These are phyloP conservation scores for Haplosporangium sp. DNA, from an alignment of 371 early-diverging fungal species.

Conservation along the genomic window DNA sequence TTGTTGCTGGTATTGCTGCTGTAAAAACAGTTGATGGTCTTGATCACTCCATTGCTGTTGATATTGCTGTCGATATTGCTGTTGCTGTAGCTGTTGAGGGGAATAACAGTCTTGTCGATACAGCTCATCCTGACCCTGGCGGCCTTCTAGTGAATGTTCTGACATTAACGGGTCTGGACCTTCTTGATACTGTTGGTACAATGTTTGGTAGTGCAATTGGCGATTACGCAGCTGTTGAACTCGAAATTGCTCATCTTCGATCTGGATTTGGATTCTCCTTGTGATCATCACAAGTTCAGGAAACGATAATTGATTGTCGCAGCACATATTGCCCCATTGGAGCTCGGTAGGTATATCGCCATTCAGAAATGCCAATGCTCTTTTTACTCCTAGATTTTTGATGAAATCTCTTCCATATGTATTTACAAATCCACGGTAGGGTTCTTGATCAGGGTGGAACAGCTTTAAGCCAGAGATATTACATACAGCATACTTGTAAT, in stretches of 20 bases:
- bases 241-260: neutral
- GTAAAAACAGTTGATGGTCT: neutral
- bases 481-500: slow-evolving; percentile 26
- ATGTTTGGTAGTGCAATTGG: neutral
- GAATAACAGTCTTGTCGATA: slow-evolving; percentile 1
- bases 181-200: neutral
- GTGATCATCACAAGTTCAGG: slow-evolving; percentile 7
- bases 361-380: slow-evolving; percentile 13
- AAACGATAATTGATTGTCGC: slow-evolving; percentile 7
- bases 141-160: neutral
- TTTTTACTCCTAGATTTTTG: slow-evolving; percentile 15
- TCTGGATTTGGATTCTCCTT: neutral
- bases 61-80: neutral
- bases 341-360: slow-evolving; percentile 11
- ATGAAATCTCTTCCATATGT: slow-evolving; percentile 8
- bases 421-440: slow-evolving; percentile 19
- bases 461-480: slow-evolving; percentile 30
- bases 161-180: neutral
- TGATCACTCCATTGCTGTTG: neutral
- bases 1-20: neutral
- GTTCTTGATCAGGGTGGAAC: slow-evolving; percentile 25
- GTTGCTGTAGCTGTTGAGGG: neutral
- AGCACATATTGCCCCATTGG: slow-evolving; percentile 29
- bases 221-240: slow-evolving; percentile 1
- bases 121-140: neutral